Evolutionary conservation across 805 yeast species (phyloP), one percentile per base, ranked within the genome.

Genomic region (Barnettozyma salicaria): DNA sequence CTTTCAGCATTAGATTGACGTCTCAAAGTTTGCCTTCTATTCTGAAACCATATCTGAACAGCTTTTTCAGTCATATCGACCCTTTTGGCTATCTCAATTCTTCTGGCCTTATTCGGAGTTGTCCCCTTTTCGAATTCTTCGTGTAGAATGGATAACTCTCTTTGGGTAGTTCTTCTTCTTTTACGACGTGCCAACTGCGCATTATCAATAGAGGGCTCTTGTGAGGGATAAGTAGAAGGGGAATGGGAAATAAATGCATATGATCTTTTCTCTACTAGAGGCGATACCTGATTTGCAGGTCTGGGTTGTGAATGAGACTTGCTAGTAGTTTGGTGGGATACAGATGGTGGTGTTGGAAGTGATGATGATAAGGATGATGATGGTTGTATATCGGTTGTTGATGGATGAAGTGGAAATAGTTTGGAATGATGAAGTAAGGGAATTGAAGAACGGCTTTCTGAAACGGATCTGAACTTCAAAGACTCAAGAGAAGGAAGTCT

Each of bases 21-120:
- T 52, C 88, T 73, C 45, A 81, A 62, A 25, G 89, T 72, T 61
- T 90, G 97, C 60, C 98, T 76, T 60, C 79, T 84, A 62, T 92
- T 92, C 64, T 92, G 98, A 64, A 92, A 92, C 98, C 98, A 92
- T 45, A 90, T 87, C 64, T 92, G 98, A 24, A 92, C 95, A 2
- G 97, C 96, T 59, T 89, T 87, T 60, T 89, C 97, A n/a, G 90
- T 77, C 97, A 92, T 92, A 48, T 78, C 79, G 27, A 92, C 94
- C 46, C 68, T 74, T 21, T 65, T 60, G 5, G 97, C 96, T 47
- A 92, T 84, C 46, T 80, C 83, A 30, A 75, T 68, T 49, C 97
- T 76, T 54, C 81, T 71, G 30, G 70, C 63, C 57, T 80, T 81
- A 55, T 82, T 80, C 31, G 98, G 98, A 34, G 95, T 86, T 30